Percentiles rank a stretch among this genome's conserved stretches.
phyloP scores from a whole-genome alignment of 148 eudicot genomes.

The Vaccinium darrowii region DNA sequence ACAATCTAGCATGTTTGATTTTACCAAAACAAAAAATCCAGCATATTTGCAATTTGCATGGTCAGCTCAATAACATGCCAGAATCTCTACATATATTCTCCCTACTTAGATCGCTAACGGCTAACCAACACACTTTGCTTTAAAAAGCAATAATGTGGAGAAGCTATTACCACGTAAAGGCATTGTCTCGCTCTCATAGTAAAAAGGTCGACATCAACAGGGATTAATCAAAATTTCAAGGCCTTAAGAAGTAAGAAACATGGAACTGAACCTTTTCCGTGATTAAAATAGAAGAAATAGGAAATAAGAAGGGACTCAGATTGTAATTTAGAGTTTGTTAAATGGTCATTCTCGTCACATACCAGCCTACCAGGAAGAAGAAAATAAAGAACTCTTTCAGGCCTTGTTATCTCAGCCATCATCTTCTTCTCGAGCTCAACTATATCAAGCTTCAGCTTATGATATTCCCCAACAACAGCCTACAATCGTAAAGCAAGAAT shows the following conservation, averaged over 20 bases:
- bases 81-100: not conserved
- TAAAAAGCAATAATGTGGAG: not conserved
- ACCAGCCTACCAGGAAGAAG: constrained; percentile 97
- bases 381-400: constrained; percentile 83
- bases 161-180: not conserved
- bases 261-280: not conserved
- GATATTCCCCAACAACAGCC: constrained; percentile 89
- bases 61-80: not conserved
- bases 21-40: no score
- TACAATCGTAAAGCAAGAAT: constrained; percentile 17
- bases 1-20: not conserved
- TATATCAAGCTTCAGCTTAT: constrained; percentile 76
- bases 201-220: not conserved
- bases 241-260: not conserved
- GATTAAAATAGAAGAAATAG: not conserved
- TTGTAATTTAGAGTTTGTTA: not conserved
- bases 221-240: not conserved
- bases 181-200: not conserved
- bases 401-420: constrained; percentile 93
- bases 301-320: not conserved
- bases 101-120: not conserved
- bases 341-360: constrained; percentile 24
- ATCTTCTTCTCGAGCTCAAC: constrained; percentile 76
- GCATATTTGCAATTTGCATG: not conserved
- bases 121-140: not conserved